Percentiles rank a stretch among this genome's conserved stretches.
phyloP scores from a whole-genome alignment of 805 yeast species.

The Teunomyces kruisii region DNA sequence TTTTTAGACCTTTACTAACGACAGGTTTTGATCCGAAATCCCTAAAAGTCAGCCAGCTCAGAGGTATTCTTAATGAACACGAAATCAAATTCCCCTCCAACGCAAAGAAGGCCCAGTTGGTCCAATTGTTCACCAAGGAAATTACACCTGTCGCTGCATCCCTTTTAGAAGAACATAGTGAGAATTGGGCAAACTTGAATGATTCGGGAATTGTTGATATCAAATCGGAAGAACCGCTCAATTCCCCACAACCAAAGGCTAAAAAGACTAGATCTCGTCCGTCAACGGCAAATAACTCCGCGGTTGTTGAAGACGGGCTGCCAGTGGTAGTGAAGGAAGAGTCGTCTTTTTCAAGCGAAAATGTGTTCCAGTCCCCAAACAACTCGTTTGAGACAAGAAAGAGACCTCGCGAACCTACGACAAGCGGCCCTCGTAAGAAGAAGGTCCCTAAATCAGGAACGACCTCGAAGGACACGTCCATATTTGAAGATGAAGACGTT shows the following conservation, averaged over 20 bases:
- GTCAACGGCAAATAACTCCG: conserved; percentile 1
- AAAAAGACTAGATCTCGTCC: neutral
- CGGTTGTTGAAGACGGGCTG: conserved; percentile 11
- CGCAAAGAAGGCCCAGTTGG: conserved; percentile 67
- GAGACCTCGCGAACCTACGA: neutral
- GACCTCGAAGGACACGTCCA: conserved; percentile 5
- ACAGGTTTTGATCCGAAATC: conserved; percentile 66
- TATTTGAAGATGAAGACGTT: conserved; percentile 7
- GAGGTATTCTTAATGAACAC: conserved; percentile 63
- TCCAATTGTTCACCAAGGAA: conserved; percentile 57
- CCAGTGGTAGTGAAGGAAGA: neutral
- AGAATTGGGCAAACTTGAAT: conserved; percentile 17
- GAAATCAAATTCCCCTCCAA: conserved; percentile 58
- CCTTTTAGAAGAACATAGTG: conserved; percentile 29
- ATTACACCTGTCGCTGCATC: conserved; percentile 49
- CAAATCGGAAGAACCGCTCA: neutral
- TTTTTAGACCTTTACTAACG: too few relatives aligned
- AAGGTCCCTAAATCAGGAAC: neutral
- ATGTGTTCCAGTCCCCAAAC: neutral
- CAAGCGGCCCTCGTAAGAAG: neutral
- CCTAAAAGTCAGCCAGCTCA: conserved; percentile 67
- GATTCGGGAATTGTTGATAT: conserved; percentile 14
- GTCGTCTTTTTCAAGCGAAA: neutral
- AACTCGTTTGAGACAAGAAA: neutral
- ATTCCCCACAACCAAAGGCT: neutral